phyloP scores from a whole-genome alignment of 805 yeast genomes.

The Candida namnaoensis region DNA sequence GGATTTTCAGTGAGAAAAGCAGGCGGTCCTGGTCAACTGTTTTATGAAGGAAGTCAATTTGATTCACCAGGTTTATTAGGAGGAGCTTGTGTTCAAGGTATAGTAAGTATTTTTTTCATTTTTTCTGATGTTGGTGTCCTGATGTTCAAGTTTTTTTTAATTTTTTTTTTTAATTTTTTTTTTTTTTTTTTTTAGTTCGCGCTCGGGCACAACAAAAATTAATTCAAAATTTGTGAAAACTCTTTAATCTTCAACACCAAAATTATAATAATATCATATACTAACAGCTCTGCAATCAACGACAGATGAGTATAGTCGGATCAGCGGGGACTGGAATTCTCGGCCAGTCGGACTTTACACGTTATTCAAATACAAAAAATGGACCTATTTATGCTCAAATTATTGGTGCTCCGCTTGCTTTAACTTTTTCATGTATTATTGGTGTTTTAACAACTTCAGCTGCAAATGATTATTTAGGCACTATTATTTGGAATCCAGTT shows the following conservation, averaged over 20 bases:
- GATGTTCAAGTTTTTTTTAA: too few relatives aligned
- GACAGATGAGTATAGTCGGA: conserved; percentile 15
- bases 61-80: conserved; percentile 8
- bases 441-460: conserved; percentile 23
- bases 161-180: too few relatives aligned
- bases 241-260: too few relatives aligned
- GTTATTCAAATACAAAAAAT: conserved; percentile 18
- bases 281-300: too few relatives aligned
- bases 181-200: too few relatives aligned
- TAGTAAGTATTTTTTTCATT: too few relatives aligned
- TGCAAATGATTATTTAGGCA: conserved; percentile 17
- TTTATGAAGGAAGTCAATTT: conserved; percentile 3
- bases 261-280: too few relatives aligned
- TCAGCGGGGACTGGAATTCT: conserved; percentile 20
- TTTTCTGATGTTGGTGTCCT: too few relatives aligned
- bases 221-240: too few relatives aligned
- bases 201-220: too few relatives aligned
- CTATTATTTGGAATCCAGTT: conserved; percentile 21
- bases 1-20: conserved; percentile 19
- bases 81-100: conserved; percentile 22
- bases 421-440: conserved; percentile 22
- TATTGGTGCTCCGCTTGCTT: conserved; percentile 16
- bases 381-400: conserved; percentile 18
- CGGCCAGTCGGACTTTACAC: conserved; percentile 24
- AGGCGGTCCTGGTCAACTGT: conserved; percentile 19